Percentiles rank a stretch among this genome's conserved stretches.
Conservation (phyloP, 2,329 filamentous ascomycete genomes). For the Elsinoe batatas region DNA sequence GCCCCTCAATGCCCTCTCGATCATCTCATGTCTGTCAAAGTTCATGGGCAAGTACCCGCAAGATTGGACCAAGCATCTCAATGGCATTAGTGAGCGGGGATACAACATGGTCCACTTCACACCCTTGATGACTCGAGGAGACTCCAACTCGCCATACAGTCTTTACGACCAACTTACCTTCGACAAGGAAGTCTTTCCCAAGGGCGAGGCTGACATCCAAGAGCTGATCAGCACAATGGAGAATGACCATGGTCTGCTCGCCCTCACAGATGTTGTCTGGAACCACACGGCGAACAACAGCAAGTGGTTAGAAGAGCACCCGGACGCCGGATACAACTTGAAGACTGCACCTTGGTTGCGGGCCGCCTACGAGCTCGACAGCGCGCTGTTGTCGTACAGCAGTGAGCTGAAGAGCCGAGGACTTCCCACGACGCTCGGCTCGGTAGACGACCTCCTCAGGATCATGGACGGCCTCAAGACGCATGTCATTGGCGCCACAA, state of each 20-base stretch:
- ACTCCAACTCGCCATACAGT: constrained; percentile 94
- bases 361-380: constrained; percentile 64
- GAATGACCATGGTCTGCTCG: constrained; percentile 71
- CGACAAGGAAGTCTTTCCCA: constrained; percentile 71
- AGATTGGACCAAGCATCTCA: constrained; percentile 83
- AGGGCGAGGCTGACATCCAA: constrained; percentile 72
- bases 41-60: constrained; percentile 90
- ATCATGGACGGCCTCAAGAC: constrained; percentile 80
- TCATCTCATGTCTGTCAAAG: constrained; percentile 93
- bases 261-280: constrained; percentile 91
- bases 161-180: constrained; percentile 86
- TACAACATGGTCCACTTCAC: constrained; percentile 99
- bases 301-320: constrained; percentile 86
- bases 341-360: constrained; percentile 70
- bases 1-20: constrained; percentile 75
- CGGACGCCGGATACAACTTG: constrained; percentile 90
- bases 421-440: constrained; percentile 64
- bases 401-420: constrained; percentile 55
- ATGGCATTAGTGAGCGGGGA: constrained; percentile 77
- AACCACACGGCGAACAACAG: constrained; percentile 97
- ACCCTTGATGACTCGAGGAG: constrained; percentile 76
- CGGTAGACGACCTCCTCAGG: constrained; percentile 59
- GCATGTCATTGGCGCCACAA: constrained; percentile 65
- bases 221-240: constrained; percentile 73
- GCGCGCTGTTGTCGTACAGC: constrained; percentile 57